Evolutionary conservation across 2,329 filamentous ascomycete genomes (phyloP), one percentile per base, ranked within the genome.

Genomic region (Fusarium sp.): DNA sequence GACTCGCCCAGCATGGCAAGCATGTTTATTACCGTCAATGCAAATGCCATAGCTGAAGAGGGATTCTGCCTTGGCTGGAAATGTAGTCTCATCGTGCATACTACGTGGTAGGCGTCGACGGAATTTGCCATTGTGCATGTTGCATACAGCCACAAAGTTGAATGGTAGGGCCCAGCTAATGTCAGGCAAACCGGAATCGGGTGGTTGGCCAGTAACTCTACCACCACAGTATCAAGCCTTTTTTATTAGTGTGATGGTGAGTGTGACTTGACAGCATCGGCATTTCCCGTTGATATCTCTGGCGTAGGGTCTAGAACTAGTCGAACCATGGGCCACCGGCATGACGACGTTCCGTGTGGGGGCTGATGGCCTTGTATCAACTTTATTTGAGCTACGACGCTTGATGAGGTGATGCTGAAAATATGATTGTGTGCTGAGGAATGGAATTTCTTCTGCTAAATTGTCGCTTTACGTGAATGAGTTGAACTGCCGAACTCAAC

Each of bases 41-140:
- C 39, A 25, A 44, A 33, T 45, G 33, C 18, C 33, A 56, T 55
- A 27, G 63, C 64, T 63, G 38, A 60, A 51, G 25, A 37, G 9
- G 16, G 31, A 69, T 39, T 69, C 64, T 69, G 66, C 66, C 66
- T 69, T 69, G 58, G 66, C 66, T 69, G 64, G 57, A 52, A 48
- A 69, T 57, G 66, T 55, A 48, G 56, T 33, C 48, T 51, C 63
- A 39, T 45, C 55, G 67, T 67, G 56, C 65, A 68, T 63, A 41
- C 45, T 52, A 69, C 58, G 66, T 69, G 49, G 66, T 45, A 64
- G 59, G 58, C n/a, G 39, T 69, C 29, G 25, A 52, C 66, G 66
- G 66, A 55, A 46, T 58, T 69, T 69, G 35, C 66, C 66, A 45
- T 64, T 41, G 35, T 69, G 33, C 48, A 62, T 57, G 44, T 42